A percentile compares a stretch with the other conserved stretches of the same genome.
phyloP scores from a whole-genome alignment of 345 rosid genomes.

The Balakata baccata region DNA sequence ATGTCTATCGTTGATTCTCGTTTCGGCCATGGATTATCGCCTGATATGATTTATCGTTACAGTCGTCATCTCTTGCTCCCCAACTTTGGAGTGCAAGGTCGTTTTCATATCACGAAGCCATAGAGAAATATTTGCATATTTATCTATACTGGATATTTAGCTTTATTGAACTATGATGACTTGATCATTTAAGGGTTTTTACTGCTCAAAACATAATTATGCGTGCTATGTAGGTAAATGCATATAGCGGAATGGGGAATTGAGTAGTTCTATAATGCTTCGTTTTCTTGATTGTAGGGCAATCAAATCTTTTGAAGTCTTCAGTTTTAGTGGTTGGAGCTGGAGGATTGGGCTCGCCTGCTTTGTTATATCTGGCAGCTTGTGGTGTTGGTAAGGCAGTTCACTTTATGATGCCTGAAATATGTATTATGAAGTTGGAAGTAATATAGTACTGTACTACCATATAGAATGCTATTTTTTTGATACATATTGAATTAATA shows the following conservation, averaged over 20 bases:
- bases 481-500: not conserved
- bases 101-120: not conserved
- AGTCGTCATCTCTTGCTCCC: constrained; percentile 94
- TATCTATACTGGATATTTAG: not conserved
- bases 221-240: too few species aligned
- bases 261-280: not conserved
- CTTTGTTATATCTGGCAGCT: constrained; percentile 81
- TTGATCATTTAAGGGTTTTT: not conserved
- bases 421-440: not conserved
- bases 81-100: constrained; percentile 83
- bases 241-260: too few species aligned
- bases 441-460: not conserved
- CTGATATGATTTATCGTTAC: constrained; percentile 77
- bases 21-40: constrained; percentile 47
- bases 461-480: not conserved
- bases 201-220: too few species aligned
- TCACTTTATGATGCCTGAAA: not conserved
- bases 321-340: constrained; percentile 88
- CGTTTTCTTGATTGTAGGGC: constrained; percentile 40
- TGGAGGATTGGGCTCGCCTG: constrained; percentile 95
- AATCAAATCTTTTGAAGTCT: constrained; percentile 72
- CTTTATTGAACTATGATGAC: not conserved
- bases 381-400: constrained; percentile 69
- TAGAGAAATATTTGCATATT: too few species aligned
- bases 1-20: constrained; percentile 28